phyloP scores from a whole-genome alignment of 306 rosid genomes.

The Canavalia gladiata region DNA sequence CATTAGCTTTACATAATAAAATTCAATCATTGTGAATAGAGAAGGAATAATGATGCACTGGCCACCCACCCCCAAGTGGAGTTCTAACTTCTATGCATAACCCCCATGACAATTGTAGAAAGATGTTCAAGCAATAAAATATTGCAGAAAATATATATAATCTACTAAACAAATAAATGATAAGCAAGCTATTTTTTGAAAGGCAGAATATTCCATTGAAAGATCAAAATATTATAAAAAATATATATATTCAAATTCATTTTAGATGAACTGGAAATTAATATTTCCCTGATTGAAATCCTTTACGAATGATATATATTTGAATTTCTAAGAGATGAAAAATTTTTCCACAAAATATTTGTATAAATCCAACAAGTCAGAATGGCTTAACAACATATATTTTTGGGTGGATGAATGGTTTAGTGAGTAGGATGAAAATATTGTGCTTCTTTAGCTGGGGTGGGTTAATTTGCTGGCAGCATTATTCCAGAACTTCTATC shows the following conservation, averaged over 20 bases:
- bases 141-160: not conserved
- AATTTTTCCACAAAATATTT: not conserved
- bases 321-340: constrained; percentile 4
- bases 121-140: not conserved
- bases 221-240: not conserved
- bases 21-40: constrained; percentile 13
- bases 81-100: constrained; percentile 14
- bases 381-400: not conserved
- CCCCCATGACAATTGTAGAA: not conserved
- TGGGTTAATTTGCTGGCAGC: constrained; percentile 1
- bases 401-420: not conserved
- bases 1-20: not conserved
- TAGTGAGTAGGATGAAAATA: not conserved
- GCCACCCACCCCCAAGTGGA: not conserved
- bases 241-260: not conserved
- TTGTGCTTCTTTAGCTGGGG: not conserved
- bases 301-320: constrained; percentile 14
- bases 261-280: constrained; percentile 1
- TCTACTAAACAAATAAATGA: not conserved
- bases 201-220: constrained; percentile 9
- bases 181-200: not conserved
- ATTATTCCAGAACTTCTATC: not conserved
- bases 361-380: not conserved
- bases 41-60: constrained; percentile 1
- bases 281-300: constrained; percentile 1